These are phyloP conservation scores for Quercus variabilis DNA, from an alignment of 306 rosid species.

Conservation along the genomic window DNA sequence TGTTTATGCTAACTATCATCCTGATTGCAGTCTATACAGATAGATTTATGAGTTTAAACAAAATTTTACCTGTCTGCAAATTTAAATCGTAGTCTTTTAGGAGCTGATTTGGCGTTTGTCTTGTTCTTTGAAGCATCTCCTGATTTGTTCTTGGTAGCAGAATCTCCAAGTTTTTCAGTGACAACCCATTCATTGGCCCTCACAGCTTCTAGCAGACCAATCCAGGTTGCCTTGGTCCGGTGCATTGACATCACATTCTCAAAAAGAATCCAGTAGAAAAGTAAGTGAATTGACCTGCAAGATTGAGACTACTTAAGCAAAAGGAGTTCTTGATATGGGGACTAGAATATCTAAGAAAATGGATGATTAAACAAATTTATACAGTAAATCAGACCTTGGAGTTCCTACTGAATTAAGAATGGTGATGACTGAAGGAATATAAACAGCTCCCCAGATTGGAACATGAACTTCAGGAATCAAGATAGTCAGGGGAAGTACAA, in stretches of 20 bases:
- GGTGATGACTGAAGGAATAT: constrained; percentile 93
- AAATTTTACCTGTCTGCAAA: constrained; percentile 62
- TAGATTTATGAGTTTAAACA: constrained; percentile 2
- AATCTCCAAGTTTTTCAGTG: constrained; percentile 94
- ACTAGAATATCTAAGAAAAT: neutral
- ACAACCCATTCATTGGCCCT: constrained; percentile 98
- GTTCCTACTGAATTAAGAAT: constrained; percentile 98
- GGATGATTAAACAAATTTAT: neutral
- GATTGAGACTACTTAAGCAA: constrained; percentile 12
- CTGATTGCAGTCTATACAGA: neutral
- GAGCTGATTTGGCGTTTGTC: constrained; percentile 39
- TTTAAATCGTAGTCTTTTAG: constrained; percentile 56
- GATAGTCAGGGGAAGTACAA: constrained; percentile 90
- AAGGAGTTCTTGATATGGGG: neutral
- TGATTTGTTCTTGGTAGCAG: constrained; percentile 60
- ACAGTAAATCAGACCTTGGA: constrained; percentile 64
- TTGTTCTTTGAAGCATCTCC: constrained; percentile 75
- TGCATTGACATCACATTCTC: constrained; percentile 99
- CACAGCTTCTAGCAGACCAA: constrained; percentile 80
- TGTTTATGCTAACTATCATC: neutral
- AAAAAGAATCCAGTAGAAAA: constrained; percentile 97
- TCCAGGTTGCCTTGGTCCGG: constrained; percentile 91
- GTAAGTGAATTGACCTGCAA: constrained; percentile 83
- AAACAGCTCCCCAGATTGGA: constrained; percentile 99
- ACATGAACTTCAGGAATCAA: constrained; percentile 94